Evolutionary conservation across 495 filamentous ascomycete genomes (phyloP).

Genomic region (Annulohypoxylon moriforme): DNA sequence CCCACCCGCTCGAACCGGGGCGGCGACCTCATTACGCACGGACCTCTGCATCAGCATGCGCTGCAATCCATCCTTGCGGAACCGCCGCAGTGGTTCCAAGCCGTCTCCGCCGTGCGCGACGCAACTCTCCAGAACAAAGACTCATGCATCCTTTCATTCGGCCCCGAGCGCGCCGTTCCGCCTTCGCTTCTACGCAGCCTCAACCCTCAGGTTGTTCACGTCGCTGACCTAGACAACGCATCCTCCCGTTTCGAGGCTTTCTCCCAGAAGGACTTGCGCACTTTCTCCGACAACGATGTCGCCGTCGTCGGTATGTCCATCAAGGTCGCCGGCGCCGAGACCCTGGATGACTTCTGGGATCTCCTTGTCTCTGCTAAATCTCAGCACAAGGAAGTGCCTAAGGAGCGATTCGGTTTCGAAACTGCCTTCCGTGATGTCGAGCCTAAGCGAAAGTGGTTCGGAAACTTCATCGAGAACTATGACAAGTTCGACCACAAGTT

Average conservation of each 20-base stretch:
- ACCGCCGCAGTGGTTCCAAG: conserved; percentile 57
- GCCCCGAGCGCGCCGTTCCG: conserved; percentile 34
- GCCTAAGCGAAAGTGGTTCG: conserved; percentile 42
- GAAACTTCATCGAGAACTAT: conserved; percentile 47
- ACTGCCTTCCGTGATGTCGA: conserved; percentile 35
- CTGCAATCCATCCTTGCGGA: conserved; percentile 56
- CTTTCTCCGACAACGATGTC: conserved; percentile 46
- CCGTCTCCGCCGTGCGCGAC: conserved; percentile 28
- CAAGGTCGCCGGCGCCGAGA: conserved; percentile 53
- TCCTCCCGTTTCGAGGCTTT: conserved; percentile 23
- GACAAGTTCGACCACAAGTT: conserved; percentile 63
- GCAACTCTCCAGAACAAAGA: conserved; percentile 18
- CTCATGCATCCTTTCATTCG: conserved; percentile 33
- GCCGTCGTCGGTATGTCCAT: conserved; percentile 61
- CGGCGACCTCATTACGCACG: conserved; percentile 28
- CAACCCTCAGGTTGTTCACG: conserved; percentile 32
- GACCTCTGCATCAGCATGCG: conserved; percentile 49
- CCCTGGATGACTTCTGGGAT: conserved; percentile 57
- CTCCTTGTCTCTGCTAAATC: conserved; percentile 44
- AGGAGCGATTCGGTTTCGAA: conserved; percentile 34
- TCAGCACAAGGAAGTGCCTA: conserved; percentile 38
- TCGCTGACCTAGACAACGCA: conserved; percentile 24
- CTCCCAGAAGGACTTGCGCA: conserved; percentile 19
- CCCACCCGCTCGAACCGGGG: conserved; percentile 44
- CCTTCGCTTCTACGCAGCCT: conserved; percentile 33